phyloP scores from a whole-genome alignment of 371 early-diverging fungal species.

The Zopfochytrium polystomum region DNA sequence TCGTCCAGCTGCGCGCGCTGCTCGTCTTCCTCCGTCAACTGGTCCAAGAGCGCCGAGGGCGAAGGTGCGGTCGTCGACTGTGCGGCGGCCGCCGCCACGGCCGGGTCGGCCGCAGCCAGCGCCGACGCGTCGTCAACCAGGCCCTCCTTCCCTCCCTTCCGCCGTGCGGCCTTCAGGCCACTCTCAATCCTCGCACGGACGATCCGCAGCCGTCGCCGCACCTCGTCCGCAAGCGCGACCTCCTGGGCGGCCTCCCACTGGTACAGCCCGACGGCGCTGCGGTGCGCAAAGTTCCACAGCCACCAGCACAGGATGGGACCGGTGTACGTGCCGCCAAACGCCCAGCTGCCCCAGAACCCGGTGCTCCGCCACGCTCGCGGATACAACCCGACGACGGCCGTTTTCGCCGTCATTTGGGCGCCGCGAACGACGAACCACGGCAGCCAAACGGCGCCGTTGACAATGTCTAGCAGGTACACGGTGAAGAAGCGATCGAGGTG shows the following conservation, averaged over 20 bases:
- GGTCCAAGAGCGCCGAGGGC: too few relatives aligned
- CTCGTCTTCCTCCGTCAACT: too few relatives aligned
- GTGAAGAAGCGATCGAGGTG: conserved; percentile 2
- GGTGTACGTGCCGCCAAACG: conserved; percentile 11
- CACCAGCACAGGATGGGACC: conserved; percentile 16
- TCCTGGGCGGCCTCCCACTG: conserved; percentile 11
- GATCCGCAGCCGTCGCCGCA: neutral
- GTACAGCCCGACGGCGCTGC: conserved; percentile 16
- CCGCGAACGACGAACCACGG: conserved; percentile 4
- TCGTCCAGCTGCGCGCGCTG: too few relatives aligned
- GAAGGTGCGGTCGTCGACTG: too few relatives aligned
- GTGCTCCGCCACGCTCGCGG: neutral
- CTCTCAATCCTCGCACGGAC: too few relatives aligned
- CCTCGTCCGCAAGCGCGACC: conserved; percentile 9
- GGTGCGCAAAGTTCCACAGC: conserved; percentile 8
- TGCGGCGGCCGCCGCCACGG: too few relatives aligned
- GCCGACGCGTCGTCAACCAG: conserved; percentile 10
- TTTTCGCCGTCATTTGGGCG: neutral
- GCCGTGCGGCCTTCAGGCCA: neutral
- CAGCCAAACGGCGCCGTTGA: conserved; percentile 13
- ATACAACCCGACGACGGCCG: conserved; percentile 8
- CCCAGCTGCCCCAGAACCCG: conserved; percentile 18
- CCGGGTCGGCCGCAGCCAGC: conserved; percentile 10
- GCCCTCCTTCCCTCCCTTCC: conserved; percentile 18
- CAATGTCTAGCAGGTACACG: neutral